Percentiles rank a stretch among this genome's conserved stretches.
Conservation (phyloP, 106 monocot genomes). For the Amphibolis antarctica region DNA sequence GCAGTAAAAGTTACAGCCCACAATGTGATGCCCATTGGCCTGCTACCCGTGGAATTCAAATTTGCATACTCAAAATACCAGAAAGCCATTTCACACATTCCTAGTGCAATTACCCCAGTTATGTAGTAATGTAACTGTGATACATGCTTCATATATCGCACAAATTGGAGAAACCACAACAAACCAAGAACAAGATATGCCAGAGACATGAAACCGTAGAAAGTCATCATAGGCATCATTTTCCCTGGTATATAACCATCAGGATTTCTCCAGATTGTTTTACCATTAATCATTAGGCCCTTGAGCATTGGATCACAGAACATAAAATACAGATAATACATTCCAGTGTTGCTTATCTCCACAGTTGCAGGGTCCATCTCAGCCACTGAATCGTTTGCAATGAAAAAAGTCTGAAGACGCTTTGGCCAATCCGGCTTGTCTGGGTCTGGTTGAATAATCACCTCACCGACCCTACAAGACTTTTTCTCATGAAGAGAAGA, state of each 20-base stretch:
- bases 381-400: slow-evolving; percentile 50
- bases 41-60: slow-evolving; percentile 79
- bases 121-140: slow-evolving; percentile 89
- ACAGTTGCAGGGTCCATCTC: slow-evolving; percentile 46
- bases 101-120: slow-evolving; percentile 78
- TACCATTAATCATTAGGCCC: slow-evolving; percentile 57
- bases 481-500: slow-evolving; percentile 31
- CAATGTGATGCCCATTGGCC: slow-evolving; percentile 84
- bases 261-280: slow-evolving; percentile 95
- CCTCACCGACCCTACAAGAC: slow-evolving; percentile 66
- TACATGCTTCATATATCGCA: slow-evolving; percentile 74
- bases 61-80: slow-evolving; percentile 99
- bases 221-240: slow-evolving; percentile 88
- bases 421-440: slow-evolving; percentile 67
- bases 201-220: slow-evolving; percentile 85
- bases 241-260: slow-evolving; percentile 90
- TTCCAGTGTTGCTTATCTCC: slow-evolving; percentile 61
- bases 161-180: slow-evolving; percentile 84
- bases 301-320: slow-evolving; percentile 78
- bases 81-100: slow-evolving; percentile 99
- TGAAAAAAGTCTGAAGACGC: slow-evolving; percentile 87
- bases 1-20: slow-evolving; percentile 95
- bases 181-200: slow-evolving; percentile 91
- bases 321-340: slow-evolving; percentile 99
- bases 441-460: slow-evolving; percentile 63